Evolutionary conservation across 1,284 basidiomycete genomes (phyloP).

Genomic region (Caloboletus firmus): DNA sequence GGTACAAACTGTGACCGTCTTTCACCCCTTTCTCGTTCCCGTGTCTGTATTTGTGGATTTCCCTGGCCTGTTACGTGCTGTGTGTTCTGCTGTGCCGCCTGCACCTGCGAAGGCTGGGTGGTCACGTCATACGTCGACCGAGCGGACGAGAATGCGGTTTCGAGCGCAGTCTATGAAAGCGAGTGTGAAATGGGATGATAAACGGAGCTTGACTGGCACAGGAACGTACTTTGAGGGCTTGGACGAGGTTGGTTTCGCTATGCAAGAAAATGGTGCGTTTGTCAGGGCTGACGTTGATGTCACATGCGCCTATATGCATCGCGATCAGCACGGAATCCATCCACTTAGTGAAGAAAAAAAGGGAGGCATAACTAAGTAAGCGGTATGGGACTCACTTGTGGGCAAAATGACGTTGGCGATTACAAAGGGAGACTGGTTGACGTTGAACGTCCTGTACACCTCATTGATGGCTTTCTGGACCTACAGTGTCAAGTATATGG

Average conservation of each 20-base stretch:
- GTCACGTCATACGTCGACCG: constrained; percentile 68
- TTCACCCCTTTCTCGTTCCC: constrained; percentile 9
- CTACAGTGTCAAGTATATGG: constrained; percentile 39
- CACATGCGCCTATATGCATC: constrained; percentile 67
- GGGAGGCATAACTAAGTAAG: background rate
- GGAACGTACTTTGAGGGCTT: constrained; percentile 68
- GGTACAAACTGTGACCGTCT: background rate
- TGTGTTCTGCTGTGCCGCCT: background rate
- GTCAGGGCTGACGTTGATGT: constrained; percentile 96
- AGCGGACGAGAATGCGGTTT: constrained; percentile 62
- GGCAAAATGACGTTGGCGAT: constrained; percentile 84
- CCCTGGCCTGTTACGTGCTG: constrained; percentile 1
- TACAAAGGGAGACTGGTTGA: constrained; percentile 78
- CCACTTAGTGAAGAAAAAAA: background rate
- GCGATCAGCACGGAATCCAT: constrained; percentile 1
- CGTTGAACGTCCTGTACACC: constrained; percentile 83
- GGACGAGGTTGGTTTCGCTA: constrained; percentile 80
- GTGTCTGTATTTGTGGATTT: background rate
- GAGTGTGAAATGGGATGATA: background rate
- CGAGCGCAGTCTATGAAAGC: constrained; percentile 43
- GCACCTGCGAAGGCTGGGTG: constrained; percentile 13
- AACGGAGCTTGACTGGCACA: background rate
- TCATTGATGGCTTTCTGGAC: constrained; percentile 88
- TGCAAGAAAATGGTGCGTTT: constrained; percentile 95
- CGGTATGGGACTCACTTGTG: constrained; percentile 53